These are phyloP conservation scores for Penicillium fuscoglaucum DNA, from an alignment of 2,329 filamentous ascomycete genomes.

Conservation along the genomic window DNA sequence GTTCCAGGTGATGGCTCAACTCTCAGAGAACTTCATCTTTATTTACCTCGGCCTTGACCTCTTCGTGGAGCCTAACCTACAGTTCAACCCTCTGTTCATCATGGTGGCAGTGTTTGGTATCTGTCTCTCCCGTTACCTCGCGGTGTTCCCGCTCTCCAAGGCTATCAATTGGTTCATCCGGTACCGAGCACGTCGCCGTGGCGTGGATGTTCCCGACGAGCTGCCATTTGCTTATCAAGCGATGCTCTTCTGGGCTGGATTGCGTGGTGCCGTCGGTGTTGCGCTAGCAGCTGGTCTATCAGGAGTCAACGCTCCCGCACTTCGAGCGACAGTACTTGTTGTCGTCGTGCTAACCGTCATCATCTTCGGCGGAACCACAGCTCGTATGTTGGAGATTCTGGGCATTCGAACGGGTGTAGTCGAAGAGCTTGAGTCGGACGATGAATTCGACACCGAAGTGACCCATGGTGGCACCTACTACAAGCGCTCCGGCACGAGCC, in stretches of 20 bases:
- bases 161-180: constrained; percentile 91
- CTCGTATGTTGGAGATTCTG: constrained; percentile 94
- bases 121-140: constrained; percentile 86
- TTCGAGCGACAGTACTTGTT: constrained; percentile 93
- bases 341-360: constrained; percentile 97
- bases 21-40: constrained; percentile 99
- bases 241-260: constrained; percentile 99
- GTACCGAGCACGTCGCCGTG: constrained; percentile 76
- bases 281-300: constrained; percentile 85
- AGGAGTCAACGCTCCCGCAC: constrained; percentile 75
- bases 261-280: constrained; percentile 93
- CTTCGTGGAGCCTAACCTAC: constrained; percentile 83
- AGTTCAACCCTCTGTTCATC: constrained; percentile 93
- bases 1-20: constrained; percentile 89
- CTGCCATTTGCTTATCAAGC: constrained; percentile 92
- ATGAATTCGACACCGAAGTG: constrained; percentile 94
- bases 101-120: constrained; percentile 90
- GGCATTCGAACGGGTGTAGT: constrained; percentile 96
- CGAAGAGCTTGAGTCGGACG: constrained; percentile 94
- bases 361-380: constrained; percentile 96
- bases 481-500: constrained; percentile 73
- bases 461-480: constrained; percentile 72
- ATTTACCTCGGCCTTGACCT: constrained; percentile 95
- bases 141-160: constrained; percentile 88
- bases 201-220: constrained; percentile 77